These are phyloP conservation scores for Penicillium salamii DNA, from an alignment of 495 filamentous ascomycete species.

Conservation along the genomic window DNA sequence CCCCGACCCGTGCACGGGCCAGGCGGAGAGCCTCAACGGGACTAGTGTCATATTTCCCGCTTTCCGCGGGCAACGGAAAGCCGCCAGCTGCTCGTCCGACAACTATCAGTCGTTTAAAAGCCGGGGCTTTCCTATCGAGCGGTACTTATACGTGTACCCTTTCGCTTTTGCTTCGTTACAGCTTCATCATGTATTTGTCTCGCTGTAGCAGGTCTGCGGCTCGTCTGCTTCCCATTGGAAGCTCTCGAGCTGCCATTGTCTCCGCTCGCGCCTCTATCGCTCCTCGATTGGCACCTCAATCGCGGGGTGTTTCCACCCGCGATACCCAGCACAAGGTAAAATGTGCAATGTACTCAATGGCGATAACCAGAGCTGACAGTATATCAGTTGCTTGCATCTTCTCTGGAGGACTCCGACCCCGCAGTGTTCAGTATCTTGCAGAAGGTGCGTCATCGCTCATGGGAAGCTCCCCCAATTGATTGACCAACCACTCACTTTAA, in stretches of 20 bases:
- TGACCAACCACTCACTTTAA: slow-evolving; percentile 11
- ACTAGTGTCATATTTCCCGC: slow-evolving; percentile 27
- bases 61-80: slow-evolving; percentile 47
- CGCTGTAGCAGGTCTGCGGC: slow-evolving; percentile 43
- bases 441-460: slow-evolving; percentile 57
- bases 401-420: slow-evolving; percentile 83
- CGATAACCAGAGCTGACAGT: slow-evolving; percentile 1
- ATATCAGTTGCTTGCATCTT: slow-evolving; percentile 70
- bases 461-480: background rate
- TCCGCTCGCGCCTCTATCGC: slow-evolving; percentile 19
- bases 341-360: background rate
- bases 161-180: background rate
- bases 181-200: slow-evolving; percentile 38
- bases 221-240: slow-evolving; percentile 36
- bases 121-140: slow-evolving; percentile 23
- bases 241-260: slow-evolving; percentile 22
- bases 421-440: slow-evolving; percentile 82
- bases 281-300: slow-evolving; percentile 23
- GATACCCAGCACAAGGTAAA: slow-evolving; percentile 46
- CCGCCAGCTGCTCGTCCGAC: slow-evolving; percentile 18
- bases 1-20: slow-evolving; percentile 21
- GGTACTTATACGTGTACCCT: slow-evolving; percentile 9
- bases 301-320: slow-evolving; percentile 34
- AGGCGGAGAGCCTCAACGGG: slow-evolving; percentile 27
- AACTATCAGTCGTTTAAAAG: slow-evolving; percentile 21